phyloP scores from a whole-genome alignment of 345 rosid species.

The Camelina hispida region DNA sequence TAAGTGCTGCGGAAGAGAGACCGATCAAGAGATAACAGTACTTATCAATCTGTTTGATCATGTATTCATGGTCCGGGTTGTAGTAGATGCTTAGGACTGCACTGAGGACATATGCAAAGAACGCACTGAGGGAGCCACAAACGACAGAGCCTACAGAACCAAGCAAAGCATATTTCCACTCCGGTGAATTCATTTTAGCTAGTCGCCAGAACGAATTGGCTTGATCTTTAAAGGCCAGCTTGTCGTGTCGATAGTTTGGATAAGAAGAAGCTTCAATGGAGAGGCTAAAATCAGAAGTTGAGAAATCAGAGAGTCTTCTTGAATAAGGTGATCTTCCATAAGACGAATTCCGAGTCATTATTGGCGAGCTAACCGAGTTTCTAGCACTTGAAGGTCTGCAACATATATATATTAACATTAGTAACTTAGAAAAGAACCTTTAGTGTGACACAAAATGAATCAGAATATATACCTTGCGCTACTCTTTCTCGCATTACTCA shows the following conservation, averaged over 20 bases:
- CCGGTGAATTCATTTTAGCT: slow-evolving; percentile 96
- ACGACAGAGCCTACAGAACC: slow-evolving; percentile 91
- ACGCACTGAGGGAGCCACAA: slow-evolving; percentile 93
- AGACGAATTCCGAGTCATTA: slow-evolving; percentile 89
- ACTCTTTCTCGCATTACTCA: slow-evolving; percentile 93
- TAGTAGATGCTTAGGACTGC: slow-evolving; percentile 93
- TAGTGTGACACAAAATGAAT: slow-evolving; percentile 2
- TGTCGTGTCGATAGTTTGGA: slow-evolving; percentile 81
- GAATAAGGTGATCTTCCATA: slow-evolving; percentile 98
- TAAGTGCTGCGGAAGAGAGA: slow-evolving; percentile 89
- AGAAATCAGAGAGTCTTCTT: slow-evolving; percentile 91
- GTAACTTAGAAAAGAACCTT: neutral
- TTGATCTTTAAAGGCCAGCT: slow-evolving; percentile 93
- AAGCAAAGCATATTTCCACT: slow-evolving; percentile 87
- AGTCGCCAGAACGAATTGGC: slow-evolving; percentile 98
- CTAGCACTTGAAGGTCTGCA: slow-evolving; percentile 98
- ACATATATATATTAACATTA: slow-evolving; percentile 34
- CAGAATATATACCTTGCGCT: slow-evolving; percentile 74
- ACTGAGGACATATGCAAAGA: slow-evolving; percentile 94
- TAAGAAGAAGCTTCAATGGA: slow-evolving; percentile 72
- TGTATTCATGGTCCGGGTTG: slow-evolving; percentile 80
- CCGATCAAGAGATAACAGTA: slow-evolving; percentile 93
- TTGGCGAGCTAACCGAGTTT: slow-evolving; percentile 97
- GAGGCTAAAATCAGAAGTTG: slow-evolving; percentile 96
- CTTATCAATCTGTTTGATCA: slow-evolving; percentile 84